Percentiles rank a stretch among this genome's conserved stretches.
Evolutionary conservation across 2,329 filamentous ascomycete species (phyloP).

Genomic region (Aspergillus tamarii): DNA sequence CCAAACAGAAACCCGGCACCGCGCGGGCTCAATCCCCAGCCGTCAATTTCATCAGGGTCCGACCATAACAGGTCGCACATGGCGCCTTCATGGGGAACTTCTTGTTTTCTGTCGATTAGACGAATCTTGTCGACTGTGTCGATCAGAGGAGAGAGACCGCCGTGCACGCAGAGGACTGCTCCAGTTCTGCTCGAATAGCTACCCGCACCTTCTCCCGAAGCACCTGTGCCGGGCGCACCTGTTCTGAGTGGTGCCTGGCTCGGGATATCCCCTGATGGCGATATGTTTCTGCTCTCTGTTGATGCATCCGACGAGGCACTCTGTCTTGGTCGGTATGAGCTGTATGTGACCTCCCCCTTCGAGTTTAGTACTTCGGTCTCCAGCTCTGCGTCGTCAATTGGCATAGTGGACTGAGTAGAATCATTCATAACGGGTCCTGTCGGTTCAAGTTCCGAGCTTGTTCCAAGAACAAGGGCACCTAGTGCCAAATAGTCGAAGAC

Average conservation of each 20-base stretch:
- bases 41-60: slow-evolving; percentile 92
- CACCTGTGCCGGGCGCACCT: slow-evolving; percentile 78
- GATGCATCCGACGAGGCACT: slow-evolving; percentile 37
- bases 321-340: slow-evolving; percentile 41
- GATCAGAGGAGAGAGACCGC: slow-evolving; percentile 86
- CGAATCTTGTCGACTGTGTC: slow-evolving; percentile 96
- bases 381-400: slow-evolving; percentile 68
- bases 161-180: slow-evolving; percentile 93
- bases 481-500: slow-evolving; percentile 96
- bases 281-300: slow-evolving; percentile 41
- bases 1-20: slow-evolving; percentile 96
- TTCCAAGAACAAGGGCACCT: slow-evolving; percentile 87
- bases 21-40: slow-evolving; percentile 91
- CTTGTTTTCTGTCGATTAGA: slow-evolving; percentile 92
- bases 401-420: slow-evolving; percentile 54
- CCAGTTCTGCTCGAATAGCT: slow-evolving; percentile 63
- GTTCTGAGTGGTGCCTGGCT: slow-evolving; percentile 55
- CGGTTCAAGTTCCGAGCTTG: slow-evolving; percentile 66
- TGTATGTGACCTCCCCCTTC: slow-evolving; percentile 74
- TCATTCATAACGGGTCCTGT: slow-evolving; percentile 53
- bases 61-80: slow-evolving; percentile 99
- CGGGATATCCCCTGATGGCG: slow-evolving; percentile 45
- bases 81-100: slow-evolving; percentile 96
- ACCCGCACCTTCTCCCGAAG: slow-evolving; percentile 68
- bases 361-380: slow-evolving; percentile 94